phyloP scores from a whole-genome alignment of 371 early-diverging fungal genomes.

The Apophysomyces ossiformis region DNA sequence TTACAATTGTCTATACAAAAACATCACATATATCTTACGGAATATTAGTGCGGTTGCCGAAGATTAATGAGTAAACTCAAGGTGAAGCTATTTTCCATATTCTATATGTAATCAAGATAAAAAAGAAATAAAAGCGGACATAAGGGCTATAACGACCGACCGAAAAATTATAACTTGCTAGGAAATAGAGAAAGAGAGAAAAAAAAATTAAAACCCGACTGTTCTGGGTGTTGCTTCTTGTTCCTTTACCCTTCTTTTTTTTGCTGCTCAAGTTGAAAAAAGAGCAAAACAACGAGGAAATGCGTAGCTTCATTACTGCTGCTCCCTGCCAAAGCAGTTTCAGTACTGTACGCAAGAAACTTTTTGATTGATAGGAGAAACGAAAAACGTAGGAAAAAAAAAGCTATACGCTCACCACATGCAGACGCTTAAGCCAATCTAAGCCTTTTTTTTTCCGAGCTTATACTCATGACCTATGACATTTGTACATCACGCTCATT shows the following conservation, averaged over 20 bases:
- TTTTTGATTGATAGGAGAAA: too few relatives aligned
- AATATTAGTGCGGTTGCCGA: slow-evolving; percentile 1
- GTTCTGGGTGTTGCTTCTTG: too few relatives aligned
- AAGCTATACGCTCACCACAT: neutral
- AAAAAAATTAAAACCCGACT: too few relatives aligned
- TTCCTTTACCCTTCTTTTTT: too few relatives aligned
- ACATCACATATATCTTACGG: neutral
- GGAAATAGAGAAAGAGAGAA: too few relatives aligned
- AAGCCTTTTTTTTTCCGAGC: neutral
- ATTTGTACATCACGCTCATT: neutral
- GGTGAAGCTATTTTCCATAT: too few relatives aligned
- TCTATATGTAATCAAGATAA: neutral
- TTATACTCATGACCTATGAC: neutral
- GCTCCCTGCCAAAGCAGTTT: too few relatives aligned
- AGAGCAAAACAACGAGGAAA: too few relatives aligned
- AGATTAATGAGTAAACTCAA: neutral
- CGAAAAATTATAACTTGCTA: too few relatives aligned
- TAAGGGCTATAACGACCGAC: too few relatives aligned
- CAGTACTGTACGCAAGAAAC: neutral
- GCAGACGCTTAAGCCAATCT: slow-evolving; percentile 6
- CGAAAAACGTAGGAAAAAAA: neutral
- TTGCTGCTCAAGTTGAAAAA: too few relatives aligned
- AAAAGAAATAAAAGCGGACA: neutral
- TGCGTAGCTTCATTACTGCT: too few relatives aligned
- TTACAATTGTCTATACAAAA: neutral